Evolutionary conservation across 1,139 yeast species (phyloP).

Genomic region (Geotrichum cucujoidarum): DNA sequence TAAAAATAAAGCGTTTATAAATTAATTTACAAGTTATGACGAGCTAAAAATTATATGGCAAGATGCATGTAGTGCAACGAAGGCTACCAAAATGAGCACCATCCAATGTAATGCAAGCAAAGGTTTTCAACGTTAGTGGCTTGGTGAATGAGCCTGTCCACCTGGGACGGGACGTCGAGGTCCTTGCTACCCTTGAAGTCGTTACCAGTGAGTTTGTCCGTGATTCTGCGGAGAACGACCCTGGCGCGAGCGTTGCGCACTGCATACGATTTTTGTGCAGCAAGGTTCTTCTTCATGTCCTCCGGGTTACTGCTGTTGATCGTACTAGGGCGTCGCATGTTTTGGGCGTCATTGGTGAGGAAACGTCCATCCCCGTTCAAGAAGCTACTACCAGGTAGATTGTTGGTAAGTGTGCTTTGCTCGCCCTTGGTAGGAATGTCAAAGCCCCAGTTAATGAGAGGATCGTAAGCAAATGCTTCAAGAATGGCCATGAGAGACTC

Average conservation of each 20-base stretch:
- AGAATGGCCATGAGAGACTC: slow-evolving; percentile 97
- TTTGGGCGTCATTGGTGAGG: neutral
- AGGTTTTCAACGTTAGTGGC: slow-evolving; percentile 95
- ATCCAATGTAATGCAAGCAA: slow-evolving; percentile 95
- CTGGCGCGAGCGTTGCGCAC: slow-evolving; percentile 88
- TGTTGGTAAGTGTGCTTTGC: slow-evolving; percentile 31
- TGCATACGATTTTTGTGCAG: slow-evolving; percentile 51
- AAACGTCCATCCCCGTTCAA: slow-evolving; percentile 9
- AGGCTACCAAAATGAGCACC: slow-evolving; percentile 94
- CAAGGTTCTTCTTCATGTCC: slow-evolving; percentile 21
- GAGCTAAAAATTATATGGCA: no score
- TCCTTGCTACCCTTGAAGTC: slow-evolving; percentile 73
- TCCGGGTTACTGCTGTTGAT: slow-evolving; percentile 5
- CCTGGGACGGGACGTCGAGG: slow-evolving; percentile 82
- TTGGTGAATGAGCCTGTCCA: slow-evolving; percentile 87
- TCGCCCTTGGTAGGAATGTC: slow-evolving; percentile 82
- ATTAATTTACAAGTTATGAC: no score
- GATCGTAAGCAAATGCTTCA: slow-evolving; percentile 98
- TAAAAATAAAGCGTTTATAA: neutral
- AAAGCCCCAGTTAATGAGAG: slow-evolving; percentile 97
- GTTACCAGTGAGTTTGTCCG: slow-evolving; percentile 89
- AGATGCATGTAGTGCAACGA: no score
- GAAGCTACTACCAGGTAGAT: slow-evolving; percentile 12
- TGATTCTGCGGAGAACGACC: slow-evolving; percentile 80
- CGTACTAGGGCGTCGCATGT: slow-evolving; percentile 11